Evolutionary conservation across 345 rosid genomes (phyloP).

Genomic region (Acer saccharum): DNA sequence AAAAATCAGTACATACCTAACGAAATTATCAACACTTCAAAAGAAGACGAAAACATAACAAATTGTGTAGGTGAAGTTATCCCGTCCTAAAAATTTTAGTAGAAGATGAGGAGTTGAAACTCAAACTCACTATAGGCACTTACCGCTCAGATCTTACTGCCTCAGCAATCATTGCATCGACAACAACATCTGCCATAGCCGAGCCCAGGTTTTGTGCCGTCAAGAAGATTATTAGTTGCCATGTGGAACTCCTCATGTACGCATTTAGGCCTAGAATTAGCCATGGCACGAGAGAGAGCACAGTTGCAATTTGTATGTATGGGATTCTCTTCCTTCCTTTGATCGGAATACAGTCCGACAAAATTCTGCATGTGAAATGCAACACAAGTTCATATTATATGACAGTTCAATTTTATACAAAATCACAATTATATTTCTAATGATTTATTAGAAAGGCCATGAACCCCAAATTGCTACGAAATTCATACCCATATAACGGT

Average conservation of each 20-base stretch:
- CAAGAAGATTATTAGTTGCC: conserved; percentile 63
- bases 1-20: neutral
- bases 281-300: conserved; percentile 90
- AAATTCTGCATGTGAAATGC: conserved; percentile 52
- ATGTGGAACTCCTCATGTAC: conserved; percentile 55
- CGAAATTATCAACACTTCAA: neutral
- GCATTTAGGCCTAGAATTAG: conserved; percentile 66
- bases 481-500: conserved; percentile 89
- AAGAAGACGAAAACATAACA: neutral
- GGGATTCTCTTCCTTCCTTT: conserved; percentile 86
- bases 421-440: neutral
- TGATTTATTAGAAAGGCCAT: neutral
- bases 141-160: conserved; percentile 81
- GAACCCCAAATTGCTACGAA: conserved; percentile 1
- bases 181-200: conserved; percentile 96
- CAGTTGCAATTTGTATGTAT: conserved; percentile 71
- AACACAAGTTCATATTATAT: neutral
- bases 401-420: neutral
- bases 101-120: neutral
- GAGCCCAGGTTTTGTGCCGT: conserved; percentile 91
- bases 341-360: conserved; percentile 92
- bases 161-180: conserved; percentile 98
- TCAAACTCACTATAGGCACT: conserved; percentile 4
- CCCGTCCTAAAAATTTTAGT: neutral
- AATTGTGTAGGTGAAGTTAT: neutral